phyloP scores from a whole-genome alignment of 768 basidiomycete species.

The Infundibulicybe gibba region DNA sequence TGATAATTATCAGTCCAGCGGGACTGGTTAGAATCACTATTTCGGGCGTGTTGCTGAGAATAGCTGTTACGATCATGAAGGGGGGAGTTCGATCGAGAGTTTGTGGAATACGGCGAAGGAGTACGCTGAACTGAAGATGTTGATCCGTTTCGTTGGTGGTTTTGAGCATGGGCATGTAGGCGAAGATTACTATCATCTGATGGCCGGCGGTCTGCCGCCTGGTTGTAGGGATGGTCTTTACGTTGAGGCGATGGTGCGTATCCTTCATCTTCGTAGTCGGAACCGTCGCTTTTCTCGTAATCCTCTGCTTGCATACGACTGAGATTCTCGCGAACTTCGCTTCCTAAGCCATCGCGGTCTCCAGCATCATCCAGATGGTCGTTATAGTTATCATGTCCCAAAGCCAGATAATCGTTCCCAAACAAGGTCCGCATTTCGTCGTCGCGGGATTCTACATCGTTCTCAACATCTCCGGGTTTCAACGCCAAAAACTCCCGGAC shows the following conservation, averaged over 20 bases:
- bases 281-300: conserved; percentile 54
- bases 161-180: conserved; percentile 39
- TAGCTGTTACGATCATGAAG: conserved; percentile 23
- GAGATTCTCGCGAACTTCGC: conserved; percentile 47
- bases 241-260: conserved; percentile 42
- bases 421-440: conserved; percentile 58
- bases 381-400: conserved; percentile 17
- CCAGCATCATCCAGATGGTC: conserved; percentile 26
- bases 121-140: conserved; percentile 40
- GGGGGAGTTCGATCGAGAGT: conserved; percentile 41
- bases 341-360: conserved; percentile 30
- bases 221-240: conserved; percentile 35
- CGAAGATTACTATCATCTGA: conserved; percentile 38
- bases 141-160: conserved; percentile 50
- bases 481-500: conserved; percentile 81
- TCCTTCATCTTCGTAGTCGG: conserved; percentile 63
- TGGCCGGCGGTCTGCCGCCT: conserved; percentile 25
- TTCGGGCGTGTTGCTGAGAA: conserved; percentile 24
- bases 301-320: conserved; percentile 45
- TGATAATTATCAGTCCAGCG: conserved; percentile 25
- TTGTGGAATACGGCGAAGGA: conserved; percentile 30
- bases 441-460: conserved; percentile 55
- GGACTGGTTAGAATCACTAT: conserved; percentile 20
- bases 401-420: conserved; percentile 9
- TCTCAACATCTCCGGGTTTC: conserved; percentile 83